Conservation (phyloP, 1,139 yeast species). For the Taphrina pruni region DNA sequence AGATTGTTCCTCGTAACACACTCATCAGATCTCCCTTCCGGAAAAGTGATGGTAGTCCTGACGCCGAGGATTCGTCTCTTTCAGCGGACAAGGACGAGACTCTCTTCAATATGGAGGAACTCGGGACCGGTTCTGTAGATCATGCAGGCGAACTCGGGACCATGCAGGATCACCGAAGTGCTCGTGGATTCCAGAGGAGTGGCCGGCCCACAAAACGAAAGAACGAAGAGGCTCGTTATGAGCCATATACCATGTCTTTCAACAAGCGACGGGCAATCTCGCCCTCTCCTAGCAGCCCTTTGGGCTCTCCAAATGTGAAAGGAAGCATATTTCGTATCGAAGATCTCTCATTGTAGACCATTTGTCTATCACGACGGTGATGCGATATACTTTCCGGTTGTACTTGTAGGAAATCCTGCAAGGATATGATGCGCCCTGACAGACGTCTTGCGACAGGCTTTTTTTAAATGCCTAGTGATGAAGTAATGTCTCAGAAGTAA, state of each 20-base stretch:
- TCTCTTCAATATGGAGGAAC: constrained; percentile 21
- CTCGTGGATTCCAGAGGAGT: background rate
- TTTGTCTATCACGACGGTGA: too few relatives aligned
- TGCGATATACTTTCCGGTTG: too few relatives aligned
- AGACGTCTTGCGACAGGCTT: too few relatives aligned
- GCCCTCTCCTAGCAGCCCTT: constrained; percentile 36
- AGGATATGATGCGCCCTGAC: too few relatives aligned
- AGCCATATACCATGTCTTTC: constrained; percentile 13
- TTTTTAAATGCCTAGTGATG: background rate
- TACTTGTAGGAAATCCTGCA: too few relatives aligned
- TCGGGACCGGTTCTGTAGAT: background rate
- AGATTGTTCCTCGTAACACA: background rate
- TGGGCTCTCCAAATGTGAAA: constrained; percentile 28
- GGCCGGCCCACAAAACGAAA: constrained; percentile 19
- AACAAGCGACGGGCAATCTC: constrained; percentile 35
- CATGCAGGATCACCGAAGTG: background rate
- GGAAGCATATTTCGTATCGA: constrained; percentile 33
- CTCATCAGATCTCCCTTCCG: background rate
- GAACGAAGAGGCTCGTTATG: constrained; percentile 24
- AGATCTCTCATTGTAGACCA: constrained; percentile 19
- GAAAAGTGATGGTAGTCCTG: background rate
- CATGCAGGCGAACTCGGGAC: background rate
- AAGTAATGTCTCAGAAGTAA: background rate
- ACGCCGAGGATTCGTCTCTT: background rate
- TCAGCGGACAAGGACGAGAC: constrained; percentile 7